A percentile compares a stretch with the other conserved stretches of the same genome.
Evolutionary conservation across 768 basidiomycete genomes (phyloP).

Genomic region (Boletus sp.): DNA sequence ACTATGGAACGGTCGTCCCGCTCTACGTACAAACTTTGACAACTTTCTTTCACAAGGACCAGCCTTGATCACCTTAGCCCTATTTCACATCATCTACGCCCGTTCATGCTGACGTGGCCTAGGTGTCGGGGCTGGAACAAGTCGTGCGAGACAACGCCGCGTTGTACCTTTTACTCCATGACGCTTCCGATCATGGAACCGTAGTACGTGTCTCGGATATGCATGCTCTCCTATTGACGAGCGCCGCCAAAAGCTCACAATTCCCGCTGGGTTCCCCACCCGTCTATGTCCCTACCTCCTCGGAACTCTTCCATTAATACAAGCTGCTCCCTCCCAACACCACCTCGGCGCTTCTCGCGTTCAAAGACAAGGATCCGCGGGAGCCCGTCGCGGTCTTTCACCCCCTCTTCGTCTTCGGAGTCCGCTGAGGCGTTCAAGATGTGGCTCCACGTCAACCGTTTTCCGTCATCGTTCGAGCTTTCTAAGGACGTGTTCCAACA

Average conservation of each 20-base stretch:
- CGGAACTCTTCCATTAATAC: constrained; percentile 34
- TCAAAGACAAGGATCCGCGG: constrained; percentile 56
- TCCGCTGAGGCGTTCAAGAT: constrained; percentile 26
- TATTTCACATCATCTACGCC: background rate
- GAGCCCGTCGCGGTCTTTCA: constrained; percentile 46
- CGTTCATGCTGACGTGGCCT: background rate
- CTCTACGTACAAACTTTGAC: constrained; percentile 34
- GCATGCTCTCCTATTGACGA: background rate
- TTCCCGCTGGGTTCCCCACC: constrained; percentile 48
- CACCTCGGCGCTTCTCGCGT: constrained; percentile 64
- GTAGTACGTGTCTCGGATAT: constrained; percentile 28
- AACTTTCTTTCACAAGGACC: constrained; percentile 44
- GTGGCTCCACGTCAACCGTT: constrained; percentile 70
- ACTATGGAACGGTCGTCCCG: constrained; percentile 24
- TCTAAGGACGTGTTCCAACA: constrained; percentile 78
- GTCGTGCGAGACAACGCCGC: constrained; percentile 15
- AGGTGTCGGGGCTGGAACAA: constrained; percentile 50
- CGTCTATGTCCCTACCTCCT: constrained; percentile 41
- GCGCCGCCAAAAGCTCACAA: constrained; percentile 48
- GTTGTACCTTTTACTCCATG: constrained; percentile 52
- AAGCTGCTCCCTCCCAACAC: constrained; percentile 36
- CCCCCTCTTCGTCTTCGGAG: constrained; percentile 5
- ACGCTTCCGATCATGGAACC: constrained; percentile 29
- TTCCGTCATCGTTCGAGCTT: constrained; percentile 76
- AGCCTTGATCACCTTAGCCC: constrained; percentile 65